Percentiles rank a stretch among this genome's conserved stretches.
phyloP scores from a whole-genome alignment of 2,329 filamentous ascomycete species.

The Gliomastix tumulicola region DNA sequence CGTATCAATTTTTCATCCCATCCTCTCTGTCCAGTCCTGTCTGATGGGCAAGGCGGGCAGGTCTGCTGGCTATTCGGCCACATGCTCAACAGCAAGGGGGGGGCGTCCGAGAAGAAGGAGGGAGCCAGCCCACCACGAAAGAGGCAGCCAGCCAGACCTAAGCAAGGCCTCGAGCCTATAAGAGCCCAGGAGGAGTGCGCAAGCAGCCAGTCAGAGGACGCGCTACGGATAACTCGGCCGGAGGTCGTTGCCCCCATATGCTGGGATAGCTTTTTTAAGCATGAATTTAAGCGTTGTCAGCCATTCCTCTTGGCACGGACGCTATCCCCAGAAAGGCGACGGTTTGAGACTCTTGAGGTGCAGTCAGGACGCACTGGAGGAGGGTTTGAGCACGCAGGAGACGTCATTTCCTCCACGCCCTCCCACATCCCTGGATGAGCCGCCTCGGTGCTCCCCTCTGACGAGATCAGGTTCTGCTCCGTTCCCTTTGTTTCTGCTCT shows the following conservation, averaged over 20 bases:
- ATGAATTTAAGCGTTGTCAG: slow-evolving; percentile 44
- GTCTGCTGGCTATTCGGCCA: too few species aligned
- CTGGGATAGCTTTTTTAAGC: slow-evolving; percentile 29
- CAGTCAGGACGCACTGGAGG: not conserved
- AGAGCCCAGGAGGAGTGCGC: too few species aligned
- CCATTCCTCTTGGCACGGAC: slow-evolving; percentile 32
- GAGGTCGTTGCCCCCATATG: slow-evolving; percentile 1
- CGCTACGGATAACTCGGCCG: slow-evolving; percentile 12
- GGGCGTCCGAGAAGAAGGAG: not conserved
- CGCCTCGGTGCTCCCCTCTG: too few species aligned
- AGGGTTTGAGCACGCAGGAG: not conserved
- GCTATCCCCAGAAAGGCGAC: not conserved
- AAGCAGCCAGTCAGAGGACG: slow-evolving; percentile 2
- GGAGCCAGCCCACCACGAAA: not conserved
- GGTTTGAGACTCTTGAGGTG: slow-evolving; percentile 1
- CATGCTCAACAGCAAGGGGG: not conserved
- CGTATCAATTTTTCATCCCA: too few species aligned
- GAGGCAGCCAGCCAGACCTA: slow-evolving; percentile 4
- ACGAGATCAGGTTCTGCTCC: too few species aligned
- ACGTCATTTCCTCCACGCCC: not conserved
- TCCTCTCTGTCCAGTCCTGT: too few species aligned
- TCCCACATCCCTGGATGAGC: not conserved
- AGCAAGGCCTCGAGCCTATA: too few species aligned
- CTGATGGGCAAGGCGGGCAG: too few species aligned
- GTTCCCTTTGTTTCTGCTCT: too few species aligned